These are phyloP conservation scores for Mycena galericulata DNA, from an alignment of 768 basidiomycete species.

Conservation along the genomic window DNA sequence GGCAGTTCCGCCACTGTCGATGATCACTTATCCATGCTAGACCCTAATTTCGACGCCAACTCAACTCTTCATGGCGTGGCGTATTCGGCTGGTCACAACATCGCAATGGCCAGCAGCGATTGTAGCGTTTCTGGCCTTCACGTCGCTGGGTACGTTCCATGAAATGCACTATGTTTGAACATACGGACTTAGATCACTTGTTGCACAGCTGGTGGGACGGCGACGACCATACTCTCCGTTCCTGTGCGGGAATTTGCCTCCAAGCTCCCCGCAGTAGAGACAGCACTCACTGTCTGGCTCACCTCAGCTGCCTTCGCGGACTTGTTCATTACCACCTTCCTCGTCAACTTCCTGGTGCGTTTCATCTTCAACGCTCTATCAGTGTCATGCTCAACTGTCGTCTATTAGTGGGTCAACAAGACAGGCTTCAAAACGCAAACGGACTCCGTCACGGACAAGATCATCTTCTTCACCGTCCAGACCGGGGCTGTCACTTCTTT, in stretches of 20 bases:
- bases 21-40: background rate
- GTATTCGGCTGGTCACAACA: conserved; percentile 25
- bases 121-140: conserved; percentile 25
- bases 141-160: conserved; percentile 19
- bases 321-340: conserved; percentile 32
- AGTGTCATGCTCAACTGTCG: background rate
- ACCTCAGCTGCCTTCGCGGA: conserved; percentile 31
- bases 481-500: conserved; percentile 30
- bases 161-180: too few species aligned
- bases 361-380: too few species aligned
- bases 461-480: conserved; percentile 34
- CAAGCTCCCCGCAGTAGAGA: background rate
- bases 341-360: conserved; percentile 32
- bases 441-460: conserved; percentile 33
- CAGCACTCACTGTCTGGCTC: conserved; percentile 27
- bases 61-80: conserved; percentile 36
- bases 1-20: too few species aligned
- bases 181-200: background rate
- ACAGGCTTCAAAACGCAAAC: conserved; percentile 33
- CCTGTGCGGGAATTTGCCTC: background rate
- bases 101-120: conserved; percentile 17
- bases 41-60: conserved; percentile 28
- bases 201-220: conserved; percentile 15
- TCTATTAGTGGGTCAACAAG: conserved; percentile 25
- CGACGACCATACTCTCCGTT: conserved; percentile 9